Percentiles rank a stretch among this genome's conserved stretches.
These are phyloP conservation scores for Volvariella surrecta DNA, from an alignment of 1,284 basidiomycete species.

Conservation along the genomic window DNA sequence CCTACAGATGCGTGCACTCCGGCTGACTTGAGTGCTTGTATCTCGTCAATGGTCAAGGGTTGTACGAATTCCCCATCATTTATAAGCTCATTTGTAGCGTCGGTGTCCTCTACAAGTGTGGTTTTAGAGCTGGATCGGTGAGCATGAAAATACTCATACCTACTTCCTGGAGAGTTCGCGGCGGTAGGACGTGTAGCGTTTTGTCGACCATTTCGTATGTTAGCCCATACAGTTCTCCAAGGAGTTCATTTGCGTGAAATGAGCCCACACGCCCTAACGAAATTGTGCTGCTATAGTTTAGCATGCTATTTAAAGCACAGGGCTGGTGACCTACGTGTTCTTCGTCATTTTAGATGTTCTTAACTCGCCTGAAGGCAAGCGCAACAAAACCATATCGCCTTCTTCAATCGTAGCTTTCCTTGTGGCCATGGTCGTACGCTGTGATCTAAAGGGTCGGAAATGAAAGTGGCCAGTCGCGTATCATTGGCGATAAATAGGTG, in stretches of 20 bases:
- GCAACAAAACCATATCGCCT: constrained; percentile 59
- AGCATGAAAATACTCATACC: constrained; percentile 29
- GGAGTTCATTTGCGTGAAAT: constrained; percentile 60
- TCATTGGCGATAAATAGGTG: too few species aligned
- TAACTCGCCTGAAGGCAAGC: constrained; percentile 62
- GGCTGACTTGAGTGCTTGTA: constrained; percentile 69
- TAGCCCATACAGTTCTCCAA: constrained; percentile 68
- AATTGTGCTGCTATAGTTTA: constrained; percentile 31
- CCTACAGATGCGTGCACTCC: constrained; percentile 68
- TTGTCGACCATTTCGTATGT: constrained; percentile 72
- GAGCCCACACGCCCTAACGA: constrained; percentile 68
- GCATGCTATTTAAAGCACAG: constrained; percentile 4
- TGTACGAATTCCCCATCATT: constrained; percentile 75
- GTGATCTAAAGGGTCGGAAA: too few species aligned
- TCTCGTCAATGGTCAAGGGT: constrained; percentile 74
- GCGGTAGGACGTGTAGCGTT: constrained; percentile 51
- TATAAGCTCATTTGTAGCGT: constrained; percentile 85
- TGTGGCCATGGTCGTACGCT: constrained; percentile 9
- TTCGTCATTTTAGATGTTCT: constrained; percentile 57
- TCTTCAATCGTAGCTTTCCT: constrained; percentile 36
- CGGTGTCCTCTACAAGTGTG: constrained; percentile 65
- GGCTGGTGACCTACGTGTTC: constrained; percentile 43
- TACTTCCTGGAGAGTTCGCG: constrained; percentile 62
- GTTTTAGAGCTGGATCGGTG: not conserved
- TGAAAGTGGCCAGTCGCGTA: too few species aligned